A percentile compares a stretch with the other conserved stretches of the same genome.
Evolutionary conservation across 2,329 filamentous ascomycete species (phyloP).

Genomic region (Talaromyces sp.): DNA sequence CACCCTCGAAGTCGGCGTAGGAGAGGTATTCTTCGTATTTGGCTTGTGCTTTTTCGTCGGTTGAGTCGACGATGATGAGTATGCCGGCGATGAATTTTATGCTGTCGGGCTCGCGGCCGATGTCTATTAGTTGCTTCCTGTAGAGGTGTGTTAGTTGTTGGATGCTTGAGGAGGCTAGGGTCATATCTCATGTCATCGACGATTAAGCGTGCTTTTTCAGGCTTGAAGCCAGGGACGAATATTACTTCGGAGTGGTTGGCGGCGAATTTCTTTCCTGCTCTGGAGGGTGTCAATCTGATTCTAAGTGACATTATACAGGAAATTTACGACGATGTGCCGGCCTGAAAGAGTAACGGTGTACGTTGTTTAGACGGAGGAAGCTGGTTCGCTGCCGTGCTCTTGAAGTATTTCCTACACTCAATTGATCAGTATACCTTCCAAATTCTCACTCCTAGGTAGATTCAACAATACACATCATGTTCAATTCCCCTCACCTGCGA

Average conservation of each 20-base stretch:
- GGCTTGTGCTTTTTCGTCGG: constrained; percentile 44
- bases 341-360: constrained; percentile 51
- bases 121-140: constrained; percentile 37
- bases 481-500: constrained; percentile 39
- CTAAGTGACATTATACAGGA: neutral
- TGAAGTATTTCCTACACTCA: constrained; percentile 16
- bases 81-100: constrained; percentile 49
- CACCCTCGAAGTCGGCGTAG: constrained; percentile 48
- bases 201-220: constrained; percentile 42
- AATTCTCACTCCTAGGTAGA: neutral
- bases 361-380: constrained; percentile 38
- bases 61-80: constrained; percentile 46
- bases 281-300: neutral
- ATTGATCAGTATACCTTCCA: neutral
- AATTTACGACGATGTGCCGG: constrained; percentile 42
- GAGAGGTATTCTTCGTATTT: constrained; percentile 44
- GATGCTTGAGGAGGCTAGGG: neutral
- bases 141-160: neutral
- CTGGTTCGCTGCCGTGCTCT: constrained; percentile 45
- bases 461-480: constrained; percentile 51
- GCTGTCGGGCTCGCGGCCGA: constrained; percentile 40
- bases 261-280: constrained; percentile 47
- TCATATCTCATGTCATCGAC: constrained; percentile 40
- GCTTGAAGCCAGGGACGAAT: constrained; percentile 48
- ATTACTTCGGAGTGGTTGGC: constrained; percentile 48